Conservation (phyloP, 192 early-diverging fungal genomes). For the Diversispora eburnea region DNA sequence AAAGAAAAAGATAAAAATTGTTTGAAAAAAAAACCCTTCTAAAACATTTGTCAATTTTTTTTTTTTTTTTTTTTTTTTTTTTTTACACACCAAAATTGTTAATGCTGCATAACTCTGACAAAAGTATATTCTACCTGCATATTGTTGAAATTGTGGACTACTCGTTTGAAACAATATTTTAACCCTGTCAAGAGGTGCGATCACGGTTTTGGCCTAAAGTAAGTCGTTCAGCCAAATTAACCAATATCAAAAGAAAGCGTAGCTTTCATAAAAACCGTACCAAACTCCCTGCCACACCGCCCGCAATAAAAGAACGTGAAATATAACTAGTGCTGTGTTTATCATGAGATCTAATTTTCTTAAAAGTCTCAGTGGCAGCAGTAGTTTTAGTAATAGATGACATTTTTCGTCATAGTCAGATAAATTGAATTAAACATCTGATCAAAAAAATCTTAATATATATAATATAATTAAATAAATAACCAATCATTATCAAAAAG, state of each 20-base stretch:
- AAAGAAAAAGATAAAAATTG: constrained; percentile 18
- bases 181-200: constrained; percentile 80
- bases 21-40: not conserved
- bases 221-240: not conserved
- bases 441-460: no score
- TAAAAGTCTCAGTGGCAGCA: not conserved
- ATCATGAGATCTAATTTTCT: constrained; percentile 20
- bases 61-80: no score
- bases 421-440: no score
- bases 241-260: not conserved
- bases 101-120: not conserved
- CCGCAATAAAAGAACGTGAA: constrained; percentile 41
- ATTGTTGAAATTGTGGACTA: constrained; percentile 66
- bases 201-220: constrained; percentile 66
- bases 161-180: constrained; percentile 84
- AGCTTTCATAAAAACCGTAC: constrained; percentile 20
- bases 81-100: constrained; percentile 6
- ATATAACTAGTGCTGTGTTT: constrained; percentile 40
- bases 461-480: no score
- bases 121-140: constrained; percentile 47
- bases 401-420: no score
- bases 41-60: no score
- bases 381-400: no score
- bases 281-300: constrained; percentile 44
- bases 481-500: no score